Evolutionary conservation across 1,139 yeast genomes (phyloP).

Genomic region (Geotrichum restrictum): DNA sequence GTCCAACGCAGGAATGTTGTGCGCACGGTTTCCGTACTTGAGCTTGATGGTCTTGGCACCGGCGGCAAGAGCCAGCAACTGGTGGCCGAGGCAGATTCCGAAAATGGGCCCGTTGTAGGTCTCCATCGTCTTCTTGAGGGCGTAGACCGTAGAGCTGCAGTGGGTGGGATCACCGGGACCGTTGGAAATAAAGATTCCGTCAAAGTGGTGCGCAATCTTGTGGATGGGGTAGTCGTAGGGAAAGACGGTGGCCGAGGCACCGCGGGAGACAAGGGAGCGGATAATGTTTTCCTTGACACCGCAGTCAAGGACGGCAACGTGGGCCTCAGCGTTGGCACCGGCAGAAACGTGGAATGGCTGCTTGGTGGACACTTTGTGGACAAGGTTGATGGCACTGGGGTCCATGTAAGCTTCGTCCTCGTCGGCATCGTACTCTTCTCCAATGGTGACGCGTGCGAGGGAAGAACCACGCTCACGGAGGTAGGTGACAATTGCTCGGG

Average conservation of each 20-base stretch:
- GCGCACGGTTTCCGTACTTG: conserved; percentile 98
- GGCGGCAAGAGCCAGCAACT: conserved; percentile 85
- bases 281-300: conserved; percentile 97
- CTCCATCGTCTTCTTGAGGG: conserved; percentile 69
- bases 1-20: conserved; percentile 93
- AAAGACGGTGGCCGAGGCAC: conserved; percentile 92
- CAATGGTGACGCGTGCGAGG: conserved; percentile 81
- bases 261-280: conserved; percentile 88
- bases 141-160: conserved; percentile 74
- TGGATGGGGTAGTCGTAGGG: conserved; percentile 94
- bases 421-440: conserved; percentile 85
- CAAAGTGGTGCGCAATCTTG: conserved; percentile 85
- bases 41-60: conserved; percentile 91
- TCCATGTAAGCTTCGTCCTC: conserved; percentile 89
- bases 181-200: conserved; percentile 89
- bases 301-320: conserved; percentile 91
- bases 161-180: conserved; percentile 99
- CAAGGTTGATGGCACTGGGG: conserved; percentile 88
- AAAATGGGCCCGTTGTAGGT: conserved; percentile 77
- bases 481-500: conserved; percentile 86
- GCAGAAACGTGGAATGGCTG: conserved; percentile 86
- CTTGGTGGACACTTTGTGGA: conserved; percentile 90
- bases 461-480: conserved; percentile 95
- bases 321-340: conserved; percentile 52
- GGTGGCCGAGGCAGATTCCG: conserved; percentile 97